Evolutionary conservation across 257 asterid species (phyloP).

Genomic region (Verbena officinalis): DNA sequence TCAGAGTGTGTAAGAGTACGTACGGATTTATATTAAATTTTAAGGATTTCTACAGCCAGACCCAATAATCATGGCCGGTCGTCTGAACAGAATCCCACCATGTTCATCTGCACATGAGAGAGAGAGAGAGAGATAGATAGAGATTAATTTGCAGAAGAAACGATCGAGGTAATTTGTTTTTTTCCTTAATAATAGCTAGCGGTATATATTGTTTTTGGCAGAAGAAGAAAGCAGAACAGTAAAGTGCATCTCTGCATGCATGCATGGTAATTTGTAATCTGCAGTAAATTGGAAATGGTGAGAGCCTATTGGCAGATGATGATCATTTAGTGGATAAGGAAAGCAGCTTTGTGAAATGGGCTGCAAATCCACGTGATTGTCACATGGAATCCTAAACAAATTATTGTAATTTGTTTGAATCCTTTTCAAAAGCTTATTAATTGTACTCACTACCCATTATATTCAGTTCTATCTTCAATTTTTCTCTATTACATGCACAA

Average conservation of each 20-base stretch:
- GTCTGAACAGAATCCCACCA: slow-evolving; percentile 36
- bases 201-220: slow-evolving; percentile 8
- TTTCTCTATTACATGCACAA: too few species aligned
- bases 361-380: slow-evolving; percentile 35
- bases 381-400: slow-evolving; percentile 26
- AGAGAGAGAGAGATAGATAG: background rate
- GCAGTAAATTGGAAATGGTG: slow-evolving; percentile 3
- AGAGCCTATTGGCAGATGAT: background rate
- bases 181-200: too few species aligned
- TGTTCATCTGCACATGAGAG: slow-evolving; percentile 27
- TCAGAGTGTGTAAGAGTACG: slow-evolving; percentile 31
- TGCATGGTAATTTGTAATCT: slow-evolving; percentile 13
- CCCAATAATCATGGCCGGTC: slow-evolving; percentile 37
- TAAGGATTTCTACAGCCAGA: slow-evolving; percentile 27
- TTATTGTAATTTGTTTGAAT: slow-evolving; percentile 4
- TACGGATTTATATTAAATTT: slow-evolving; percentile 27
- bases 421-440: slow-evolving; percentile 18
- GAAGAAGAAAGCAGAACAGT: background rate
- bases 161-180: too few species aligned
- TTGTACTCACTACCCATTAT: background rate
- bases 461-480: too few species aligned
- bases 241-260: background rate
- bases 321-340: slow-evolving; percentile 31
- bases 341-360: slow-evolving; percentile 12
- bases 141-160: too few species aligned